These are phyloP conservation scores for Termitomyces sp. DNA, from an alignment of 768 basidiomycete species.

Conservation along the genomic window DNA sequence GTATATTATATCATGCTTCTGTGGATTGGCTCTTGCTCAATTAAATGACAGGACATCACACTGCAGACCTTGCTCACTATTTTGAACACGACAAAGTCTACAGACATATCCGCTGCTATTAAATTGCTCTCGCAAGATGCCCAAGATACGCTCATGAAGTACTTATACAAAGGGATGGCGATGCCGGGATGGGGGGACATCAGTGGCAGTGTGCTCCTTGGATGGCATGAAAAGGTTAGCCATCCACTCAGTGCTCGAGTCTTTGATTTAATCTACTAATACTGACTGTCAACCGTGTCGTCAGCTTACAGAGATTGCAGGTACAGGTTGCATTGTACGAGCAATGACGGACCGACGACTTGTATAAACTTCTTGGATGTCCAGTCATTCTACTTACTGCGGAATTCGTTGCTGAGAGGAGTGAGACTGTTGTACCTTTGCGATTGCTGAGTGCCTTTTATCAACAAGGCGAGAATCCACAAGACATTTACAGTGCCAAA, in stretches of 20 bases:
- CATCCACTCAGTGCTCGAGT: slow-evolving; percentile 8
- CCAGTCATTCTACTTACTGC: neutral
- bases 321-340: slow-evolving; percentile 92
- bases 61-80: slow-evolving; percentile 81
- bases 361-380: slow-evolving; percentile 27
- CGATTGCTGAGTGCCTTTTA: neutral
- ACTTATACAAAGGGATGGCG: slow-evolving; percentile 95
- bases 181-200: slow-evolving; percentile 58
- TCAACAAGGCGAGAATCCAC: neutral
- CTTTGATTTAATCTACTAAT: slow-evolving; percentile 1
- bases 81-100: slow-evolving; percentile 88
- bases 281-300: neutral
- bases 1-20: slow-evolving; percentile 3
- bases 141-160: slow-evolving; percentile 95
- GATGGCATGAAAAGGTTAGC: slow-evolving; percentile 94
- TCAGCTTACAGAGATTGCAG: slow-evolving; percentile 89
- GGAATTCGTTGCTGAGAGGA: neutral
- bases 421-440: neutral
- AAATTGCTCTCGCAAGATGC: slow-evolving; percentile 65
- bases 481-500: neutral
- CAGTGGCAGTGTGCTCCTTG: slow-evolving; percentile 58
- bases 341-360: slow-evolving; percentile 57
- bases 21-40: neutral
- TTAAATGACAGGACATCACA: slow-evolving; percentile 55
- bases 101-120: slow-evolving; percentile 77